Conservation (phyloP, 306 rosid genomes). For the Sindora glabra region DNA sequence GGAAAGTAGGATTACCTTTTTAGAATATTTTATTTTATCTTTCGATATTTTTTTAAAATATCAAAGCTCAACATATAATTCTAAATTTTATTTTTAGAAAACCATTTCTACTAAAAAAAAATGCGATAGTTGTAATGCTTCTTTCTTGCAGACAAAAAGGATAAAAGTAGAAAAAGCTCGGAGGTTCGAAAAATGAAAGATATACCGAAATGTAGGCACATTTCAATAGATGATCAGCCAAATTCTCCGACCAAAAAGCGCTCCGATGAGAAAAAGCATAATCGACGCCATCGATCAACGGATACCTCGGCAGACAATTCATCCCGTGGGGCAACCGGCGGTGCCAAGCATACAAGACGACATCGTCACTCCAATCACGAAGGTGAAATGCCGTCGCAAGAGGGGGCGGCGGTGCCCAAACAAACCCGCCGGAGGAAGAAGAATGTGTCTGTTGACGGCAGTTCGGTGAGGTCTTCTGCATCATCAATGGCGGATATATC, state of each 20-base stretch:
- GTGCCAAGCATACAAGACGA: slow-evolving; percentile 26
- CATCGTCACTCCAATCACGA: slow-evolving; percentile 16
- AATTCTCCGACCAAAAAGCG: slow-evolving; percentile 22
- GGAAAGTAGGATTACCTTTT: no score
- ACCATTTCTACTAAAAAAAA: no score
- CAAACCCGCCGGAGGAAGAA: slow-evolving; percentile 38
- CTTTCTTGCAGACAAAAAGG: no score
- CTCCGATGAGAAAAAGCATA: slow-evolving; percentile 24
- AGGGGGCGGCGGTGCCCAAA: slow-evolving; percentile 31
- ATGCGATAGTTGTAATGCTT: no score
- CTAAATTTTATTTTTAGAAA: no score
- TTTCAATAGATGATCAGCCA: slow-evolving; percentile 13
- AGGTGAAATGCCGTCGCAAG: slow-evolving; percentile 11
- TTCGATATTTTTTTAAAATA: no score
- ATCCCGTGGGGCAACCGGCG: slow-evolving; percentile 14
- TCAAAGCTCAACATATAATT: no score
- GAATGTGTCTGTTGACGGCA: slow-evolving; percentile 48
- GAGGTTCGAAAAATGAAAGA: neutral
- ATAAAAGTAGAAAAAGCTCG: no score
- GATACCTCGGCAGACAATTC: slow-evolving; percentile 28
- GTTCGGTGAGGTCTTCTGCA: slow-evolving; percentile 30
- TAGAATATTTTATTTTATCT: no score
- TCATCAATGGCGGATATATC: slow-evolving; percentile 39
- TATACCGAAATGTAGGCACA: slow-evolving; percentile 27
- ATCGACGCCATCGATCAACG: slow-evolving; percentile 37